Evolutionary conservation across 2,329 filamentous ascomycete genomes (phyloP).

Genomic region (Microcyclospora pomicola): DNA sequence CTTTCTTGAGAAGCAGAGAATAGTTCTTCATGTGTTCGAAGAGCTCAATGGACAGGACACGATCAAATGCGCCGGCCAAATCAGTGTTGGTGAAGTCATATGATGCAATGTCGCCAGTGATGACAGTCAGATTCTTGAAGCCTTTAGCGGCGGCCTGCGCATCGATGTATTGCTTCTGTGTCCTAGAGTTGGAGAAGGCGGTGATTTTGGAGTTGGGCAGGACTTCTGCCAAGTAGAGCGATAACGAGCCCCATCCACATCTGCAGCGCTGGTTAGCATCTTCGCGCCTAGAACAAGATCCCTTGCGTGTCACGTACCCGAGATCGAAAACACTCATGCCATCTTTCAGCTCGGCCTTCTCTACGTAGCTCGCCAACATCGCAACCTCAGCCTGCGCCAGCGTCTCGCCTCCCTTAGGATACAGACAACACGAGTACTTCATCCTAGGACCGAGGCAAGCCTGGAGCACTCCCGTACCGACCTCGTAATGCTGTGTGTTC

Average conservation of each 20-base stretch:
- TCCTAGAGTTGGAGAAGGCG: slow-evolving; percentile 56
- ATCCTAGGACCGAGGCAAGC: slow-evolving; percentile 52
- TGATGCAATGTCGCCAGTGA: slow-evolving; percentile 53
- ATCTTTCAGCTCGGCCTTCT: slow-evolving; percentile 44
- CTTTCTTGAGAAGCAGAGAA: slow-evolving; percentile 50
- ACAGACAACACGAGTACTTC: slow-evolving; percentile 59
- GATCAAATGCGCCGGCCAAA: slow-evolving; percentile 37
- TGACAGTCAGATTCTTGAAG: slow-evolving; percentile 46
- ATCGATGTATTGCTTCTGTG: slow-evolving; percentile 56
- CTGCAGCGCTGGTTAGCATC: slow-evolving; percentile 23
- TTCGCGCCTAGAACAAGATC: neutral
- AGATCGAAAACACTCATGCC: slow-evolving; percentile 50
- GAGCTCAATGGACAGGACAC: slow-evolving; percentile 55
- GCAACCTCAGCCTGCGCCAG: slow-evolving; percentile 51
- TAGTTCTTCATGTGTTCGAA: slow-evolving; percentile 73
- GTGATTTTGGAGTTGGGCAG: slow-evolving; percentile 49
- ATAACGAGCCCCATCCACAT: slow-evolving; percentile 55
- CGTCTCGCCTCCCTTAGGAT: slow-evolving; percentile 48
- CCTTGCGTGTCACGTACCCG: slow-evolving; percentile 30
- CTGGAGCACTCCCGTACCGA: slow-evolving; percentile 49
- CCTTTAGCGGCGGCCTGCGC: slow-evolving; percentile 41
- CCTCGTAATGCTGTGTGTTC: slow-evolving; percentile 60
- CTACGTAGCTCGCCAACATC: slow-evolving; percentile 51
- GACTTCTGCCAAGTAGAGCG: slow-evolving; percentile 51
- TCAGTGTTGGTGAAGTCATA: slow-evolving; percentile 45